A percentile compares a stretch with the other conserved stretches of the same genome.
Evolutionary conservation across 768 basidiomycete species (phyloP).

Genomic region (Macrolepiota albuminosa): DNA sequence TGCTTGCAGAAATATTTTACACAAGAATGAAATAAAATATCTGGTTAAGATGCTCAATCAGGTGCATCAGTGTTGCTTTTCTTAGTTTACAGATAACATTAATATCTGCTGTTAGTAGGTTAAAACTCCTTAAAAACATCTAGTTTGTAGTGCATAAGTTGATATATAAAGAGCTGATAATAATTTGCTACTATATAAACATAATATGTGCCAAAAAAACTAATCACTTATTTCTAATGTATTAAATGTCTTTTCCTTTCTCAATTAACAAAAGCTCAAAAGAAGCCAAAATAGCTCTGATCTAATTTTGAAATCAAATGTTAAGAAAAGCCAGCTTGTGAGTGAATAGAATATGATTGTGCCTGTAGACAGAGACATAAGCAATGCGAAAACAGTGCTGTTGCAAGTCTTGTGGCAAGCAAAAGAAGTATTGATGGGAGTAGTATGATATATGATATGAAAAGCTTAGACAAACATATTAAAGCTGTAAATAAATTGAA

Average conservation of each 20-base stretch:
- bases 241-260: background rate
- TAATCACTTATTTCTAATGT: background rate
- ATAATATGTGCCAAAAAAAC: slow-evolving; percentile 45
- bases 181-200: slow-evolving; percentile 98
- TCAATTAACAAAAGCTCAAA: slow-evolving; percentile 70
- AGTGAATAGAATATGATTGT: slow-evolving; percentile 24
- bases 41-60: slow-evolving; percentile 91
- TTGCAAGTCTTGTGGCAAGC: slow-evolving; percentile 62
- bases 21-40: slow-evolving; percentile 96
- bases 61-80: slow-evolving; percentile 38
- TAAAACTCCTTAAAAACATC: slow-evolving; percentile 93
- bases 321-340: slow-evolving; percentile 30
- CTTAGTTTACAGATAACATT: background rate
- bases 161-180: slow-evolving; percentile 98
- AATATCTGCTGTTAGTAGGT: slow-evolving; percentile 43
- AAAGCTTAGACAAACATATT: slow-evolving; percentile 94
- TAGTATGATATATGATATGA: slow-evolving; percentile 95
- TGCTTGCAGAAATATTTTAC: slow-evolving; percentile 92
- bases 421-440: slow-evolving; percentile 66
- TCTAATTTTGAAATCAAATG: slow-evolving; percentile 51
- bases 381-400: slow-evolving; percentile 44
- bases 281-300: slow-evolving; percentile 85
- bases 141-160: slow-evolving; percentile 93
- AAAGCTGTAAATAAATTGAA: slow-evolving; percentile 83
- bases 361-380: slow-evolving; percentile 62